Conservation (phyloP, 108 stramenopile genomes). For the Nannochloropsis gaditana region DNA sequence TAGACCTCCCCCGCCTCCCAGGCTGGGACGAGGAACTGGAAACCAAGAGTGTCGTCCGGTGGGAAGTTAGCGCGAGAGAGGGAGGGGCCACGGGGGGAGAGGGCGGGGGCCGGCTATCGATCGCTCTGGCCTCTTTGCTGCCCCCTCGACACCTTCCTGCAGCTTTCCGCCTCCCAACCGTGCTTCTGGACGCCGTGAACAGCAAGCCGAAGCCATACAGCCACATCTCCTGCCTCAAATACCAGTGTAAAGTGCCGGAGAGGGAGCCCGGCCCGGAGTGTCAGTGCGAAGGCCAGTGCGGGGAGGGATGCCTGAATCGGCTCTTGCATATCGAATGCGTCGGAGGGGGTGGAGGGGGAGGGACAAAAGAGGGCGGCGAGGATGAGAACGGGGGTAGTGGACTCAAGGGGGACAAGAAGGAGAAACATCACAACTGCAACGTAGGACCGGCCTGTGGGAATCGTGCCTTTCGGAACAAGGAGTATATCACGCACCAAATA, state of each 20-base stretch:
- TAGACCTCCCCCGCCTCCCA: constrained; percentile 59
- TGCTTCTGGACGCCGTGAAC: neutral
- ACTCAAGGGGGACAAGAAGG: constrained; percentile 27
- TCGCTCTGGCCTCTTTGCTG: neutral
- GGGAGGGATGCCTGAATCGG: constrained; percentile 71
- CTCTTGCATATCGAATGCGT: constrained; percentile 67
- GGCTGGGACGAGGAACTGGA: neutral
- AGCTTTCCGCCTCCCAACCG: neutral
- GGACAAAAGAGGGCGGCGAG: neutral
- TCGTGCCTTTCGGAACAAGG: constrained; percentile 60
- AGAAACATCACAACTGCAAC: constrained; percentile 66
- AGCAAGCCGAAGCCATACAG: constrained; percentile 59
- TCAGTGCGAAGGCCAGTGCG: constrained; percentile 55
- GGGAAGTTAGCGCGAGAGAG: neutral
- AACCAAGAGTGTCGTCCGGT: constrained; percentile 27
- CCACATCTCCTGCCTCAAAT: constrained; percentile 60
- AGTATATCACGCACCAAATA: constrained; percentile 64
- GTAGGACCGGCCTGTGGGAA: constrained; percentile 72
- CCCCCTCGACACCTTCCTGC: neutral
- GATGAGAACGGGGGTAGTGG: neutral
- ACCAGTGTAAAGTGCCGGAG: constrained; percentile 60
- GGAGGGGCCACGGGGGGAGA: neutral
- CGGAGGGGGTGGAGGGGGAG: constrained; percentile 52
- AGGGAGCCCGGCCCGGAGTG: constrained; percentile 28
- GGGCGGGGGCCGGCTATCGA: neutral